A percentile compares a stretch with the other conserved stretches of the same genome.
Evolutionary conservation across 805 yeast genomes (phyloP).

Genomic region (Candida pseudofarinosa): DNA sequence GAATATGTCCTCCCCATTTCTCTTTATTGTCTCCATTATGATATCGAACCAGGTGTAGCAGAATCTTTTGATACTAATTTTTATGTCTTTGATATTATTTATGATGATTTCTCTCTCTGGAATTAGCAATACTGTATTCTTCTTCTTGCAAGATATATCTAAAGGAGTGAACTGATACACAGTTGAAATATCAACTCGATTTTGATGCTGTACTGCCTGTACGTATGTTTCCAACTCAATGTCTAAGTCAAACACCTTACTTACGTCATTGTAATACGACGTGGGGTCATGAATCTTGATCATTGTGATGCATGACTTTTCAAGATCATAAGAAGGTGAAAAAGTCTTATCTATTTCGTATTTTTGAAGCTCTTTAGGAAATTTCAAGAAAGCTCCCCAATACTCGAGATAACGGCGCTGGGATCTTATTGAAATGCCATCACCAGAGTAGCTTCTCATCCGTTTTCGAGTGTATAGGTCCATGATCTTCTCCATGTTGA

Average conservation of each 20-base stretch:
- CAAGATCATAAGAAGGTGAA: not conserved
- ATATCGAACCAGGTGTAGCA: conserved; percentile 30
- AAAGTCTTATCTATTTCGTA: conserved; percentile 7
- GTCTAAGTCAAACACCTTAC: conserved; percentile 3
- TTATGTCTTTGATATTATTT: conserved; percentile 11
- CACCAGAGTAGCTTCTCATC: conserved; percentile 51
- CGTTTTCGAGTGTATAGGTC: conserved; percentile 61
- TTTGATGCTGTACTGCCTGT: not conserved
- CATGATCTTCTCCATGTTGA: conserved; percentile 24
- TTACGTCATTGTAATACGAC: conserved; percentile 6
- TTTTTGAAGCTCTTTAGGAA: not conserved
- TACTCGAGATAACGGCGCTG: conserved; percentile 68
- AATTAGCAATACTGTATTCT: not conserved
- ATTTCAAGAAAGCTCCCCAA: conserved; percentile 25
- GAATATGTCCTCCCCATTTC: not conserved
- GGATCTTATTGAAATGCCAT: conserved; percentile 68
- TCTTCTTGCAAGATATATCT: not conserved
- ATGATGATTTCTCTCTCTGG: conserved; percentile 1
- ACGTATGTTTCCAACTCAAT: conserved; percentile 5
- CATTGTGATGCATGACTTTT: conserved; percentile 10
- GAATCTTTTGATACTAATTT: conserved; percentile 12
- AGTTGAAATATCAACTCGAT: conserved; percentile 5
- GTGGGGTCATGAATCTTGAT: conserved; percentile 10
- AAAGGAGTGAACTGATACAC: conserved; percentile 1
- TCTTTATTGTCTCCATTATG: conserved; percentile 3